Percentiles rank a stretch among this genome's conserved stretches.
Conservation (phyloP, 495 filamentous ascomycete species). For the Aspergillus ostianus region DNA sequence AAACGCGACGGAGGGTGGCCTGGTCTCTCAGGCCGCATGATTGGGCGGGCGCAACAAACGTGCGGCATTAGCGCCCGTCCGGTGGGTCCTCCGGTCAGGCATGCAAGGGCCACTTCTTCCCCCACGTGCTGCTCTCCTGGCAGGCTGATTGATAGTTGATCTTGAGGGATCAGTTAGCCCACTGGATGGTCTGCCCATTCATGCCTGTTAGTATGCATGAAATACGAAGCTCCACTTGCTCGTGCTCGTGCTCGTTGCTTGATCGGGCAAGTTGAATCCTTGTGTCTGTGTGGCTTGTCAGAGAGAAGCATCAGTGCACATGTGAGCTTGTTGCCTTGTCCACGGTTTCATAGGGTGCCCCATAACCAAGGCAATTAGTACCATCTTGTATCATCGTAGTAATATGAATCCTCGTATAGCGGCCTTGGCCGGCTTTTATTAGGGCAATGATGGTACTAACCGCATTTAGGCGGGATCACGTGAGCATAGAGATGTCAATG, state of each 20-base stretch:
- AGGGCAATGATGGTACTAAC: too few species aligned
- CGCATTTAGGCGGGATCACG: too few species aligned
- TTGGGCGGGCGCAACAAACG: not conserved
- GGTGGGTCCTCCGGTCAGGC: conserved; percentile 4
- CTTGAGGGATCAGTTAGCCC: too few species aligned
- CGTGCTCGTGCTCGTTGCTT: not conserved
- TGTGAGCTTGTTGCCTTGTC: not conserved
- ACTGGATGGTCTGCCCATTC: too few species aligned
- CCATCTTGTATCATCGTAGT: not conserved
- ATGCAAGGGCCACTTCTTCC: conserved; percentile 18
- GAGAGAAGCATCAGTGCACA: not conserved
- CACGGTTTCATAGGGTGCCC: not conserved
- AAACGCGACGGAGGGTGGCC: conserved; percentile 1
- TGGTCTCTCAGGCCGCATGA: not conserved
- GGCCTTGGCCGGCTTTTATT: too few species aligned
- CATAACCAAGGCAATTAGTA: not conserved
- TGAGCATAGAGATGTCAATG: too few species aligned
- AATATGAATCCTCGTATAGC: not conserved
- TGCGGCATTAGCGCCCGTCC: conserved; percentile 15
- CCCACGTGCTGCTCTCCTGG: conserved; percentile 19
- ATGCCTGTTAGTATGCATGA: not conserved
- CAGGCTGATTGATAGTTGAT: too few species aligned
- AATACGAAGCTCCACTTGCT: not conserved
- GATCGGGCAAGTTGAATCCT: not conserved
- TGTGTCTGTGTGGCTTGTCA: not conserved